phyloP scores from a whole-genome alignment of 768 basidiomycete genomes.

The Lyophyllum atratum region DNA sequence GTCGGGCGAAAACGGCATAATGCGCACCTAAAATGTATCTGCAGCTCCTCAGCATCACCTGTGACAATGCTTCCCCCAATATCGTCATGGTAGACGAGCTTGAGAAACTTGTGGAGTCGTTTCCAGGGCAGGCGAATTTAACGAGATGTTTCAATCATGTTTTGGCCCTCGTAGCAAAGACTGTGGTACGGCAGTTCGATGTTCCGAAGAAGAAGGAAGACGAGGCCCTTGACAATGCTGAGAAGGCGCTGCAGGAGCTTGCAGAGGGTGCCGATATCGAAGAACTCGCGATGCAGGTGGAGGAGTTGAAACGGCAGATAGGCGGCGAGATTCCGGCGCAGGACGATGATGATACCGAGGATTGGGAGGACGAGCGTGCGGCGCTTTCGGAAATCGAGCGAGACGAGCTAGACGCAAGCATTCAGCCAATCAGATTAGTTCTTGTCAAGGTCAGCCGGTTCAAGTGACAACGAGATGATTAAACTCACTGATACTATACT shows the following conservation, averaged over 20 bases:
- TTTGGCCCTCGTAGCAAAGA: slow-evolving; percentile 37
- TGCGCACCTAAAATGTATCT: neutral
- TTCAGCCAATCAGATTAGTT: slow-evolving; percentile 24
- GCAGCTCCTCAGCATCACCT: slow-evolving; percentile 33
- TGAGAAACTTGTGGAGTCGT: slow-evolving; percentile 14
- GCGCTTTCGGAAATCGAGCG: slow-evolving; percentile 9
- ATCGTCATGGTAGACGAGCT: slow-evolving; percentile 34
- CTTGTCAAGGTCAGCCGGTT: slow-evolving; percentile 31
- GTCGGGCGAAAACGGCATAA: neutral
- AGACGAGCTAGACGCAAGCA: slow-evolving; percentile 12
- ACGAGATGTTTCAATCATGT: slow-evolving; percentile 40
- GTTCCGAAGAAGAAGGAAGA: slow-evolving; percentile 16
- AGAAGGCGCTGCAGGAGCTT: slow-evolving; percentile 12
- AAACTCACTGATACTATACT: neutral
- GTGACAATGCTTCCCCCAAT: slow-evolving; percentile 38
- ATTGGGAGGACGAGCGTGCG: slow-evolving; percentile 25
- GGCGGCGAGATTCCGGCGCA: slow-evolving; percentile 13
- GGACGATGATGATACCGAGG: slow-evolving; percentile 19
- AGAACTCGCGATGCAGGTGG: slow-evolving; percentile 9
- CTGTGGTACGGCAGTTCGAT: slow-evolving; percentile 34
- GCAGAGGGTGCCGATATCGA: slow-evolving; percentile 12
- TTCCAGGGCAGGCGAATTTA: slow-evolving; percentile 24
- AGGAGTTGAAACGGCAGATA: slow-evolving; percentile 7
- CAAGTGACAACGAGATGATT: too few species aligned
- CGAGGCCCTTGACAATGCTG: slow-evolving; percentile 6